Base-by-base conservation (phyloP, 1,139 yeast species). In the Tardiomyces depauwii region DNA sequence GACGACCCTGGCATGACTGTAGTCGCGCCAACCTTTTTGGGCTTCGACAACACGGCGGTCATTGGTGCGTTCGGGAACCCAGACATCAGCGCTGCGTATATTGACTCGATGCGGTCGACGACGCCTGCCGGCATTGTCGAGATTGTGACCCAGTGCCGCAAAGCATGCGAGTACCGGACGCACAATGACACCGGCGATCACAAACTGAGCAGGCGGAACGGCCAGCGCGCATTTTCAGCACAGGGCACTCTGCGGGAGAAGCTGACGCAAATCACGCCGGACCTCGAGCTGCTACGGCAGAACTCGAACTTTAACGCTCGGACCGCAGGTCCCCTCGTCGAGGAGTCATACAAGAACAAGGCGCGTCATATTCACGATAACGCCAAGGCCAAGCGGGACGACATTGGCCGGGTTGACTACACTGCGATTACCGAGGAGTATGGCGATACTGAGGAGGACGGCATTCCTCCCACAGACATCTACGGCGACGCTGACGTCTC, bases 1-100 rank as follows among this genome's bases (percentile, higher is more conserved):
- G 57, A 51, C 28, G 58, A 55, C 40, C 58, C 58, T 2, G 58
- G 58, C 9, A 43, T 48, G 40, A 45, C 54, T 18, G 43, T 49
- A 27, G 47, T 50, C 28, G 53, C 51, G 13, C 55, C 53, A 7
- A 30, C 50, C 12, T 42, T 53, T n/a, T 48, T 53, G 38, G 39
- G 45, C 2, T 25, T 49, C 18, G 53, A 52, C 9, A 45, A 49
- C 30, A 42, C 42, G 16, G 48, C 45, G 3, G 40, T 52, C 9
- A 18, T 45, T 3, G 53, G 49, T n/a, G 45, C 51, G 4, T 36
- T 51, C 41, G 53, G 53, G 16, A 42, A 28, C 14, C 46, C 51
- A 11, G 51, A 54, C 11, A 27, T 50, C 11, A 41, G 43, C 21
- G 51, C 41, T 25, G 42, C 42, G 18, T 44, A 48, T 18, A 30